Base-by-base conservation (phyloP, 176 grass and related monocot genomes). In the Oryza punctata region DNA sequence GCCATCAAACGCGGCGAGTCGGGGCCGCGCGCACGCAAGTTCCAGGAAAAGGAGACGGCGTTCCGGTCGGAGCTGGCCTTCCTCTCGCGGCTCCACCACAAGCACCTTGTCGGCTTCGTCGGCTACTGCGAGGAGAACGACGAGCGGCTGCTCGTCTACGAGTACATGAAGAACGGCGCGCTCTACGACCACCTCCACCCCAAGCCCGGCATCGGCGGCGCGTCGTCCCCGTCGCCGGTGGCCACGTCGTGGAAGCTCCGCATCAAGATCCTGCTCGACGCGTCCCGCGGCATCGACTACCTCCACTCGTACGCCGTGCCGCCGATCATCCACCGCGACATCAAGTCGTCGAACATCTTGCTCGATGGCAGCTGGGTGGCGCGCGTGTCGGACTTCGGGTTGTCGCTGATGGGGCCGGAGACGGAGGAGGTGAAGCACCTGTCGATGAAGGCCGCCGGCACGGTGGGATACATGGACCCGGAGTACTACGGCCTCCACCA, bases 391-490 rank as follows among this genome's bases (percentile, higher is more conserved):
- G 97, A 96, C 78, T 99, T 99, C 3, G 97, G 97, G 4, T 78
- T 99, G 18, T 99, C 97, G 9, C 82, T 99, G 3, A 87, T 91
- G 88, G 93, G 85, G 0, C 83, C 93, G 7, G 83, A 88, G 44
- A 27, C 92, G 10, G 75, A 78, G 43, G 63, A 77, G 5, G 63
- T 30, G 46, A 14, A 49, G 19, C 87, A 85, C 82, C 64, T 87
- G 52, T 63, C 77, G 12, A 69, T 49, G 73, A 92, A 86, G 87
- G 97, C 97, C 6, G 97, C 91, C 0, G 93, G 97, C 12, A 99
- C 93, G 21, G 86, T 94, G 18, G 97, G 97, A 26, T 99, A 99
- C 97, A 99, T 99, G 93, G 97, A 99, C 80, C 97, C 97, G 12
- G 97, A 99, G 81, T 99, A 99, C 85, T 99, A 99, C 70, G 97